phyloP scores from a whole-genome alignment of 2,329 filamentous ascomycete genomes.

The Pseudodiploospora longispora region DNA sequence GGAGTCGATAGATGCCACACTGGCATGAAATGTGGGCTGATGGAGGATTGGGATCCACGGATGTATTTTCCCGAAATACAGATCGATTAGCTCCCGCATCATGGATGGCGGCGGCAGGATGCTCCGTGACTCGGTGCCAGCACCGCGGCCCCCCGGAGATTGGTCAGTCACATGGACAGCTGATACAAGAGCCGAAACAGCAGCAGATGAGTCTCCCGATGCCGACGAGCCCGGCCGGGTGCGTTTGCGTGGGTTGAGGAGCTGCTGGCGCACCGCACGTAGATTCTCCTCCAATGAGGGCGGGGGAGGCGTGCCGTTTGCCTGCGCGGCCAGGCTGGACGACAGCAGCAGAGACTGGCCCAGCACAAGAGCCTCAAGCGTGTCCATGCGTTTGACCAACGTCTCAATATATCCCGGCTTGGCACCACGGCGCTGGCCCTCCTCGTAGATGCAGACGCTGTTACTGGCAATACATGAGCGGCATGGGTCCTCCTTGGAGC shows the following conservation, averaged over 20 bases:
- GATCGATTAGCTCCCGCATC: constrained; percentile 6
- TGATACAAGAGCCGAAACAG: background rate
- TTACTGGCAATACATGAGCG: constrained; percentile 5
- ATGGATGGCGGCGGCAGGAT: constrained; percentile 6
- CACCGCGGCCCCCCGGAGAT: background rate
- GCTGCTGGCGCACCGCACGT: constrained; percentile 4
- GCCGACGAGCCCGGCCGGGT: constrained; percentile 1
- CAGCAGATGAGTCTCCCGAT: background rate
- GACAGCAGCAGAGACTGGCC: constrained; percentile 9
- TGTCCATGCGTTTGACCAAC: constrained; percentile 9
- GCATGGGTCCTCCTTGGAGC: constrained; percentile 9
- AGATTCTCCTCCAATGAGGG: constrained; percentile 5
- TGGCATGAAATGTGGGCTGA: constrained; percentile 3
- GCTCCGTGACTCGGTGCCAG: background rate
- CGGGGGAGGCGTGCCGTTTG: background rate
- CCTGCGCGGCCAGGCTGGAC: background rate
- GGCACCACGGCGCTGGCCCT: constrained; percentile 8
- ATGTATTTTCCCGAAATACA: constrained; percentile 7
- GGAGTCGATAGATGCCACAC: constrained; percentile 1
- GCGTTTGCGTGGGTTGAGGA: constrained; percentile 5
- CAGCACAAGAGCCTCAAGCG: constrained; percentile 9
- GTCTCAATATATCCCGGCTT: constrained; percentile 9
- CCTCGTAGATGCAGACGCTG: constrained; percentile 8
- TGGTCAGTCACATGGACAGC: background rate
- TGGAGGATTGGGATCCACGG: constrained; percentile 10